phyloP scores from a whole-genome alignment of 495 filamentous ascomycete species.

The Talaromyces wortmannii region DNA sequence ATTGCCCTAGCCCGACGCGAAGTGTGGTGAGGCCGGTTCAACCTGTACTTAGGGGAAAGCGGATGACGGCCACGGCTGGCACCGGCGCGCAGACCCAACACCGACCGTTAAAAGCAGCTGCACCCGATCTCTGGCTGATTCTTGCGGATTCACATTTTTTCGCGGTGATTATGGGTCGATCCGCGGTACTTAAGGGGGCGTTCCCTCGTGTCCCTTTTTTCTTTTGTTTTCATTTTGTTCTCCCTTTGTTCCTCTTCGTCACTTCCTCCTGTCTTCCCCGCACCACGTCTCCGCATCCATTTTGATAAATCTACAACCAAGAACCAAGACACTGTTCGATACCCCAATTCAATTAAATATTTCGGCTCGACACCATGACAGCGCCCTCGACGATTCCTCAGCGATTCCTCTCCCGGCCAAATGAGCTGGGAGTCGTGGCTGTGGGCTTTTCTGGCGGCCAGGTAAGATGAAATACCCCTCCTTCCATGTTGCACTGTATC shows the following conservation, averaged over 20 bases:
- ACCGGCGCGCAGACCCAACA: conserved; percentile 1
- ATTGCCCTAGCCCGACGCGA: background rate
- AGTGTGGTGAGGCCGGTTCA: conserved; percentile 15
- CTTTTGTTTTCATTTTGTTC: no score
- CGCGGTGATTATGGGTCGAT: background rate
- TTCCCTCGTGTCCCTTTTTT: no score
- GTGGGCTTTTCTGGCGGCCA: conserved; percentile 98
- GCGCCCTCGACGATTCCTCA: conserved; percentile 67
- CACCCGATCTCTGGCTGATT: conserved; percentile 1
- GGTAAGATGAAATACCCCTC: conserved; percentile 41
- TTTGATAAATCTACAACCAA: background rate
- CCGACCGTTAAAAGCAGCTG: conserved; percentile 44
- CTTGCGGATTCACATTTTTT: background rate
- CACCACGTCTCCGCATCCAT: background rate
- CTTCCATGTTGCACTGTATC: background rate
- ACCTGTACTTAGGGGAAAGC: conserved; percentile 47
- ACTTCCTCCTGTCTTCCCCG: background rate
- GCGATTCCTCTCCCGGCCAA: conserved; percentile 71
- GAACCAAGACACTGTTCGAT: no score
- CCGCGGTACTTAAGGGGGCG: background rate
- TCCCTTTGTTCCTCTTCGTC: no score
- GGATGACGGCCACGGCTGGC: background rate
- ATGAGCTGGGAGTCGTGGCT: conserved; percentile 85
- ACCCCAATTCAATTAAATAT: background rate
- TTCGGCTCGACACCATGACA: conserved; percentile 38